Conservation (phyloP, 768 basidiomycete species). For the Mycena galericulata region DNA sequence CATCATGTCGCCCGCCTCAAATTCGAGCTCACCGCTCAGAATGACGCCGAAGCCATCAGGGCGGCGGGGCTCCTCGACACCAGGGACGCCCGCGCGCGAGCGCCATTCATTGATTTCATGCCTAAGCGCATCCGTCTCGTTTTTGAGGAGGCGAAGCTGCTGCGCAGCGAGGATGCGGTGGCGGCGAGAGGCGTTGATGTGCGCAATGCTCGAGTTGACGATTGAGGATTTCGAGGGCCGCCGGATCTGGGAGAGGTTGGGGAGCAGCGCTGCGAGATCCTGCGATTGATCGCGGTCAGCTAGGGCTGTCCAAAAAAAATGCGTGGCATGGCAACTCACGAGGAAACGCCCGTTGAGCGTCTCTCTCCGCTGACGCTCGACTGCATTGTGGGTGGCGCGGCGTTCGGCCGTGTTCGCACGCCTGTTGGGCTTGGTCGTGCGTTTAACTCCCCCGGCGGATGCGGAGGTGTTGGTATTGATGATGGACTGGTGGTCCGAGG, state of each 20-base stretch:
- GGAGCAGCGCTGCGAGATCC: slow-evolving; percentile 95
- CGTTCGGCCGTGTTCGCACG: slow-evolving; percentile 97
- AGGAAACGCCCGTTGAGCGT: slow-evolving; percentile 94
- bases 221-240: slow-evolving; percentile 97
- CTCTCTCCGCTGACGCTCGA: slow-evolving; percentile 94
- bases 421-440: slow-evolving; percentile 85
- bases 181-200: slow-evolving; percentile 85
- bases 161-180: slow-evolving; percentile 87
- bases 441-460: slow-evolving; percentile 46
- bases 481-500: slow-evolving; percentile 33
- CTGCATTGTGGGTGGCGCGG: slow-evolving; percentile 96
- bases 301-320: background rate
- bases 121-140: slow-evolving; percentile 88
- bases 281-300: slow-evolving; percentile 42
- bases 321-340: slow-evolving; percentile 55
- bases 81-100: slow-evolving; percentile 78
- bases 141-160: slow-evolving; percentile 83
- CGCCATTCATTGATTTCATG: slow-evolving; percentile 96
- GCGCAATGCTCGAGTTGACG: slow-evolving; percentile 94
- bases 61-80: slow-evolving; percentile 79
- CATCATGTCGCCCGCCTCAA: slow-evolving; percentile 57
- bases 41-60: slow-evolving; percentile 81
- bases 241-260: slow-evolving; percentile 91
- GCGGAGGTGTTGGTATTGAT: slow-evolving; percentile 35
- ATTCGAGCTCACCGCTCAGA: slow-evolving; percentile 76